Evolutionary conservation across 2,329 filamentous ascomycete species (phyloP).

Genomic region (Arachnomyces sp.): DNA sequence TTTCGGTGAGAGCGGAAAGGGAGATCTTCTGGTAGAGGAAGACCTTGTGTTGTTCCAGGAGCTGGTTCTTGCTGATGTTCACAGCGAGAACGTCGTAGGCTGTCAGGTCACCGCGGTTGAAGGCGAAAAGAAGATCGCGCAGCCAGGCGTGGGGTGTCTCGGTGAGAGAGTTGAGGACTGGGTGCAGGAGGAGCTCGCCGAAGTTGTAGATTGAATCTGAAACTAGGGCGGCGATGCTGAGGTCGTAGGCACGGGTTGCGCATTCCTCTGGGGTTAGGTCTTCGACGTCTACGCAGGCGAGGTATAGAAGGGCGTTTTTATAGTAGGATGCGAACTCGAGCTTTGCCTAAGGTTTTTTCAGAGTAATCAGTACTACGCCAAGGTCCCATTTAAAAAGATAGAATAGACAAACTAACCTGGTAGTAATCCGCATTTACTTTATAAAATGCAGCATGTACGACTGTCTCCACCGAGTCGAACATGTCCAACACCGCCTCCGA

Average conservation of each 20-base stretch:
- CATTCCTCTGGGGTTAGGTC: conserved; percentile 68
- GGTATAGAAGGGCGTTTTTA: conserved; percentile 92
- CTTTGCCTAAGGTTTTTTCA: conserved; percentile 49
- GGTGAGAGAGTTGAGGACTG: conserved; percentile 78
- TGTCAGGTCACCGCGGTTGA: conserved; percentile 87
- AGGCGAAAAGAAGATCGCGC: conserved; percentile 90
- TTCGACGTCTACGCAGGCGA: conserved; percentile 84
- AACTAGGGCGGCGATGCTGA: conserved; percentile 84
- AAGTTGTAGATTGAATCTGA: conserved; percentile 99
- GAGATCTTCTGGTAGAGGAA: conserved; percentile 98
- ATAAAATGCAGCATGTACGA: conserved; percentile 95
- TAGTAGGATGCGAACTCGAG: conserved; percentile 95
- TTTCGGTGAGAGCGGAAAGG: conserved; percentile 88
- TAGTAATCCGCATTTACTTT: conserved; percentile 92
- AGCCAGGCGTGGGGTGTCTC: conserved; percentile 77
- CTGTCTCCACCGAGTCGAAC: conserved; percentile 91
- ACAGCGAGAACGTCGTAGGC: conserved; percentile 77
- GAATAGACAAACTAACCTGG: conserved; percentile 56
- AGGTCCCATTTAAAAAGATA: not conserved
- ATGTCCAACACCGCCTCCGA: conserved; percentile 81
- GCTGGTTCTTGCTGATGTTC: conserved; percentile 70
- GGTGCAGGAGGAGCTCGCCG: conserved; percentile 94
- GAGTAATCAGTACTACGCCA: conserved; percentile 3
- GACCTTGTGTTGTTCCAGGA: conserved; percentile 69
- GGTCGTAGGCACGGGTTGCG: conserved; percentile 78